Conservation (phyloP, 2,329 filamentous ascomycete genomes). For the Diaporthe sp. region DNA sequence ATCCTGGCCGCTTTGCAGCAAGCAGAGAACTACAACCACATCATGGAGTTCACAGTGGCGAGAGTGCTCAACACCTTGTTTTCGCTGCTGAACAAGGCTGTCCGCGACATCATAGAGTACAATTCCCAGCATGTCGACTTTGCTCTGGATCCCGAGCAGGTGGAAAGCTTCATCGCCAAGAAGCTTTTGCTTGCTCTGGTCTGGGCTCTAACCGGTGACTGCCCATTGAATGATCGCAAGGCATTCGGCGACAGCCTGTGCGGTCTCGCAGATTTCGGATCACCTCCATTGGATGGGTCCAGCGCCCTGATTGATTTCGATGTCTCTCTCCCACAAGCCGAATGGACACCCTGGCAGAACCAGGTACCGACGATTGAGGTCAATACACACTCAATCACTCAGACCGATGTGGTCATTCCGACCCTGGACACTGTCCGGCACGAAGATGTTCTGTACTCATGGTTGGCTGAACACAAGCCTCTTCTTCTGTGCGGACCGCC, state of each 20-base stretch:
- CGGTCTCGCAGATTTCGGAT: constrained; percentile 86
- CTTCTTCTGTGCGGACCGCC: constrained; percentile 96
- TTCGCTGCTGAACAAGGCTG: constrained; percentile 94
- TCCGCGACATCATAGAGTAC: constrained; percentile 94
- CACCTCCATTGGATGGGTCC: constrained; percentile 82
- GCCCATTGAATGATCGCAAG: constrained; percentile 89
- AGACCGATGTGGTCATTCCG: constrained; percentile 98
- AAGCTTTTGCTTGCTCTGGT: constrained; percentile 93
- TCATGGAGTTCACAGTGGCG: constrained; percentile 97
- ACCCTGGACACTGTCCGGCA: constrained; percentile 97
- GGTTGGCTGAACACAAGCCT: constrained; percentile 98
- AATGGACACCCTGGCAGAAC: constrained; percentile 95
- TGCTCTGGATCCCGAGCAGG: constrained; percentile 88
- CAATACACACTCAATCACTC: constrained; percentile 97
- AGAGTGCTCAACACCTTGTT: constrained; percentile 94
- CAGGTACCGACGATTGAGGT: constrained; percentile 96
- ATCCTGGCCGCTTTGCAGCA: constrained; percentile 82
- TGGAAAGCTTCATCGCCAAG: constrained; percentile 91
- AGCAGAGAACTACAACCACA: constrained; percentile 87
- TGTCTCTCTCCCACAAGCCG: constrained; percentile 85
- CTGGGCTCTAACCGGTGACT: constrained; percentile 97
- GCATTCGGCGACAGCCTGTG: constrained; percentile 88
- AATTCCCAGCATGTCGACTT: constrained; percentile 96
- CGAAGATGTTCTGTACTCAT: constrained; percentile 99
- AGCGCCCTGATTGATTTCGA: constrained; percentile 97